phyloP scores from a whole-genome alignment of 805 yeast genomes.

The Kluyveromyces starmeri region DNA sequence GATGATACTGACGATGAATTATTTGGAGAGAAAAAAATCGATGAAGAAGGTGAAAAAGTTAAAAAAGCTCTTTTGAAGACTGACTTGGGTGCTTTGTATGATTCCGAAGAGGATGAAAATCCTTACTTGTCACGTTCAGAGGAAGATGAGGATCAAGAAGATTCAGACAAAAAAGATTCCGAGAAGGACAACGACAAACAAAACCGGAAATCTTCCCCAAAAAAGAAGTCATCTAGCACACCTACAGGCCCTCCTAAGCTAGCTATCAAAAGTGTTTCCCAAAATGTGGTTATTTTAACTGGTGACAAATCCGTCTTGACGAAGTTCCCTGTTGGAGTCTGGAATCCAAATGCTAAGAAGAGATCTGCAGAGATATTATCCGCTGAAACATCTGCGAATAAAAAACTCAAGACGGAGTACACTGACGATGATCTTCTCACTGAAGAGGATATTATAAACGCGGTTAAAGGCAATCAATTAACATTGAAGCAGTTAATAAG shows the following conservation, averaged over 20 bases:
- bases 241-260: slow-evolving; percentile 25
- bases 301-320: slow-evolving; percentile 52
- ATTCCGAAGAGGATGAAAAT: slow-evolving; percentile 81
- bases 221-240: slow-evolving; percentile 12
- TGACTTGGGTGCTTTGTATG: slow-evolving; percentile 66
- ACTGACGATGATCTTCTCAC: slow-evolving; percentile 39
- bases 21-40: slow-evolving; percentile 68
- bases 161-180: slow-evolving; percentile 35
- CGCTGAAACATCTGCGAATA: slow-evolving; percentile 1
- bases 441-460: slow-evolving; percentile 59
- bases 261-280: slow-evolving; percentile 37
- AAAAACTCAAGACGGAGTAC: slow-evolving; percentile 1
- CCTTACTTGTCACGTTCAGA: slow-evolving; percentile 75
- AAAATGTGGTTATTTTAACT: slow-evolving; percentile 52
- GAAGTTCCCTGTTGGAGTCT: slow-evolving; percentile 70
- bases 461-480: slow-evolving; percentile 38
- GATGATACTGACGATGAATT: slow-evolving; percentile 62
- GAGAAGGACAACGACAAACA: slow-evolving; percentile 32
- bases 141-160: slow-evolving; percentile 43
- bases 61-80: slow-evolving; percentile 76
- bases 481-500: slow-evolving; percentile 57
- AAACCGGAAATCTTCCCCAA: slow-evolving; percentile 23
- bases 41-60: slow-evolving; percentile 82
- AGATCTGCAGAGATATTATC: slow-evolving; percentile 10
- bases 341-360: slow-evolving; percentile 59